Evolutionary conservation across 352 stramenopile species (phyloP).

Genomic region (Phytophthora litchii): DNA sequence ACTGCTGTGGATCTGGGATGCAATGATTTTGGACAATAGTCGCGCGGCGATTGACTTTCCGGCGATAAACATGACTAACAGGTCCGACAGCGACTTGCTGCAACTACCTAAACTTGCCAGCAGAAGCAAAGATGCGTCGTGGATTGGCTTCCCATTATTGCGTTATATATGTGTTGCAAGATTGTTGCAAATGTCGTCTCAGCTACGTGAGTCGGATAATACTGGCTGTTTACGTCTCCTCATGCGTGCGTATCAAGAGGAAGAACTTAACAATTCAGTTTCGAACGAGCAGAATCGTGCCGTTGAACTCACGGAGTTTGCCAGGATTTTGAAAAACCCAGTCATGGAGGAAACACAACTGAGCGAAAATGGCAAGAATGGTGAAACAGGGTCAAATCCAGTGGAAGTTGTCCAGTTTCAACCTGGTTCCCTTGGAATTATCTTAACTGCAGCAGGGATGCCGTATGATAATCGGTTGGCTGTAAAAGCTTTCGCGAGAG

Average conservation of each 20-base stretch:
- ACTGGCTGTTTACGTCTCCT: conserved; percentile 75
- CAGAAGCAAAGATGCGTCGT: conserved; percentile 29
- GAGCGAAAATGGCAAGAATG: neutral
- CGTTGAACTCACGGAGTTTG: conserved; percentile 49
- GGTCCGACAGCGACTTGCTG: conserved; percentile 41
- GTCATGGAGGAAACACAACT: conserved; percentile 41
- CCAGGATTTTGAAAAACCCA: conserved; percentile 66
- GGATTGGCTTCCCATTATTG: conserved; percentile 71
- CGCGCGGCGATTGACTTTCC: conserved; percentile 48
- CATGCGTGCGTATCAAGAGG: conserved; percentile 62
- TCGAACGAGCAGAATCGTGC: conserved; percentile 19
- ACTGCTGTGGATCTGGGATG: conserved; percentile 70
- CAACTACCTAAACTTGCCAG: conserved; percentile 40
- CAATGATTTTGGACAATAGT: conserved; percentile 56
- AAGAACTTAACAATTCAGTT: conserved; percentile 7
- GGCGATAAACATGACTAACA: conserved; percentile 34
- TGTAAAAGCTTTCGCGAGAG: conserved; percentile 76
- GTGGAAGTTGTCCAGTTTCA: conserved; percentile 73
- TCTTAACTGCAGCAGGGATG: conserved; percentile 56
- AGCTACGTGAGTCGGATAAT: conserved; percentile 63
- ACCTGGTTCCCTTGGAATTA: conserved; percentile 66
- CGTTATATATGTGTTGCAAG: conserved; percentile 73
- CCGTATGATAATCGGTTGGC: conserved; percentile 63
- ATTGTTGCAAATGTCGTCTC: conserved; percentile 57
- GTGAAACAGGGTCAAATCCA: conserved; percentile 8